phyloP scores from a whole-genome alignment of 2,329 filamentous ascomycete genomes.

The Calonectria pseudoreteaudii region DNA sequence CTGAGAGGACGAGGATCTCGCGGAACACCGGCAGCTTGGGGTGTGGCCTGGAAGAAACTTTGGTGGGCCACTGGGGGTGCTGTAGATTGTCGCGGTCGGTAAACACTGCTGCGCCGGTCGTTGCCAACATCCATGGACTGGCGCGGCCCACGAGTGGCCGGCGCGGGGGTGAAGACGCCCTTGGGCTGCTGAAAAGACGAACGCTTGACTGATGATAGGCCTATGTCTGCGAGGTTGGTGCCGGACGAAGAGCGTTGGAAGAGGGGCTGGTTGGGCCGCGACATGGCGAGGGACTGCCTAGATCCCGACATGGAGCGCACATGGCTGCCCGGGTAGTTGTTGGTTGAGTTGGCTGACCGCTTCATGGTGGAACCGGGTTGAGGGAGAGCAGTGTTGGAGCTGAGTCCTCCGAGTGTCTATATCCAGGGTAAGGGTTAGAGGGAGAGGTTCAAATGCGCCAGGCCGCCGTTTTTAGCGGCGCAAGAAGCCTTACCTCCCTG shows the following conservation, averaged over 20 bases:
- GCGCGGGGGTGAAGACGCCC: constrained; percentile 71
- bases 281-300: constrained; percentile 86
- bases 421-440: constrained; percentile 41
- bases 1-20: constrained; percentile 88
- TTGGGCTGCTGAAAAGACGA: constrained; percentile 84
- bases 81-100: constrained; percentile 76
- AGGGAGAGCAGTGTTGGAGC: constrained; percentile 85
- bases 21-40: constrained; percentile 83
- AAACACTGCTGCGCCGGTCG: constrained; percentile 83
- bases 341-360: constrained; percentile 77
- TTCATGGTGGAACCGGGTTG: constrained; percentile 95
- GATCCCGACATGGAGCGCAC: constrained; percentile 85
- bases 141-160: constrained; percentile 47
- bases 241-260: constrained; percentile 89
- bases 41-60: constrained; percentile 93
- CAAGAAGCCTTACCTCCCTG: constrained; percentile 76
- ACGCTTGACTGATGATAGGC: constrained; percentile 86
- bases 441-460: constrained; percentile 29
- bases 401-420: constrained; percentile 88
- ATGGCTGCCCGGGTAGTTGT: constrained; percentile 75
- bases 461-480: constrained; percentile 19
- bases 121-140: constrained; percentile 58
- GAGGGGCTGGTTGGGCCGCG: constrained; percentile 85
- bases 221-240: constrained; percentile 81
- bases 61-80: constrained; percentile 80